Evolutionary conservation across 768 basidiomycete genomes (phyloP).

Genomic region (Rickenella mellea): DNA sequence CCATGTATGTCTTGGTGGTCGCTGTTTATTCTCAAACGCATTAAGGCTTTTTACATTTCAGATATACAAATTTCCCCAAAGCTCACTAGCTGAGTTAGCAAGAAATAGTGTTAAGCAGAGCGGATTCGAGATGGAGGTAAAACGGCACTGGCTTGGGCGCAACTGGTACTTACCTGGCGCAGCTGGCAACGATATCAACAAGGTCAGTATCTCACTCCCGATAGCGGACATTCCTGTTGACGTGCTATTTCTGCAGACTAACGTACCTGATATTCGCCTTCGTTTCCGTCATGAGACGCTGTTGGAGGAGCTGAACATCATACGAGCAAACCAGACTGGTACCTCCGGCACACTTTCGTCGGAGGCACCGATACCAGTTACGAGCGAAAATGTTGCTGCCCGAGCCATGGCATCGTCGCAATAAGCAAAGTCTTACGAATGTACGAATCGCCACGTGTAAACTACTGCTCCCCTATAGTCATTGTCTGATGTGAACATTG

Average conservation of each 20-base stretch:
- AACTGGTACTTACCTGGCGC: constrained; percentile 91
- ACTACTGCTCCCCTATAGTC: no score
- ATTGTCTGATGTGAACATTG: no score
- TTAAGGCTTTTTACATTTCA: constrained; percentile 19
- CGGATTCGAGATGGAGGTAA: constrained; percentile 97
- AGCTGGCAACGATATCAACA: constrained; percentile 92
- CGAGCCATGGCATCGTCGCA: no score
- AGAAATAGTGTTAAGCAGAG: constrained; percentile 95
- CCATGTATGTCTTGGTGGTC: constrained; percentile 46
- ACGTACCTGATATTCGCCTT: constrained; percentile 86
- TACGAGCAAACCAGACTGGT: constrained; percentile 24
- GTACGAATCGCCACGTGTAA: no score
- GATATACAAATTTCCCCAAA: constrained; percentile 96
- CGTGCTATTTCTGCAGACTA: constrained; percentile 51
- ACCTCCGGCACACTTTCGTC: not conserved
- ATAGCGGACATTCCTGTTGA: not conserved
- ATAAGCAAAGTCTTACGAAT: no score
- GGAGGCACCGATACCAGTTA: constrained; percentile 18
- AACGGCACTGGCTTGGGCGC: constrained; percentile 90
- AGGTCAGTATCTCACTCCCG: constrained; percentile 39
- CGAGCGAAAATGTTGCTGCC: constrained; percentile 26
- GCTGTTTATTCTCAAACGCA: not conserved
- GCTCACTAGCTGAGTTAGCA: constrained; percentile 92
- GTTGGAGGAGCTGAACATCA: constrained; percentile 73
- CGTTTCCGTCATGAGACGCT: constrained; percentile 89